These are phyloP conservation scores for Lepiota brunneoincarnata DNA, from an alignment of 768 basidiomycete genomes.

Conservation along the genomic window DNA sequence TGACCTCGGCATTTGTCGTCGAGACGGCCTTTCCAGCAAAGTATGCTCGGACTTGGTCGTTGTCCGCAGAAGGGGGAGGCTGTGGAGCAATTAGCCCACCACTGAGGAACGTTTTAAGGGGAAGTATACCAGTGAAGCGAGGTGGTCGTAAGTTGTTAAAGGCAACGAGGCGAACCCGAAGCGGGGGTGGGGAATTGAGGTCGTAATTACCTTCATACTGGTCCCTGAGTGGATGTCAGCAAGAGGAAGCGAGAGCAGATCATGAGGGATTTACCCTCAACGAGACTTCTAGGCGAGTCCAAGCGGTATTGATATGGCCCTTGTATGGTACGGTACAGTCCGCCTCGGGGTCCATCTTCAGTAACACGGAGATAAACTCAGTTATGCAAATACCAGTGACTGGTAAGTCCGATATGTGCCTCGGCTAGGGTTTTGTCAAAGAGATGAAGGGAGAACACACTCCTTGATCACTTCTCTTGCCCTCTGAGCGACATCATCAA, in stretches of 20 bases:
- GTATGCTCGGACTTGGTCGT: too few species aligned
- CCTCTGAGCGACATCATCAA: slow-evolving; percentile 58
- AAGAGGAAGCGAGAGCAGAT: too few species aligned
- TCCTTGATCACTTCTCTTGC: slow-evolving; percentile 50
- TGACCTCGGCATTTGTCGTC: too few species aligned
- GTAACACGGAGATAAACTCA: slow-evolving; percentile 53
- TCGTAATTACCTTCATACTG: background rate
- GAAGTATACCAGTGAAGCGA: background rate
- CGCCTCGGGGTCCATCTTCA: slow-evolving; percentile 48
- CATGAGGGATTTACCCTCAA: slow-evolving; percentile 33
- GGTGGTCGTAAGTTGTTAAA: slow-evolving; percentile 6
- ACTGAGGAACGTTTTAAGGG: too few species aligned
- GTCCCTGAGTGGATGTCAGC: background rate
- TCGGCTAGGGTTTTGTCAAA: slow-evolving; percentile 23
- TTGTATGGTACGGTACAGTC: slow-evolving; percentile 30
- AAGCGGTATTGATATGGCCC: slow-evolving; percentile 72
- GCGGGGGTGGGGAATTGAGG: background rate
- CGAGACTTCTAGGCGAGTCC: slow-evolving; percentile 54
- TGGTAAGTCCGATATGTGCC: slow-evolving; percentile 62
- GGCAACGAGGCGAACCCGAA: slow-evolving; percentile 2
- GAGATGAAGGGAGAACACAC: slow-evolving; percentile 59
- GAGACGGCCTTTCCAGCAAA: too few species aligned
- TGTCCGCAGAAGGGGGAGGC: too few species aligned
- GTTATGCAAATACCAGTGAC: slow-evolving; percentile 75
- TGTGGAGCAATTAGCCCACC: too few species aligned